Conservation (phyloP, 345 rosid genomes). For the Hypericum perforatum region DNA sequence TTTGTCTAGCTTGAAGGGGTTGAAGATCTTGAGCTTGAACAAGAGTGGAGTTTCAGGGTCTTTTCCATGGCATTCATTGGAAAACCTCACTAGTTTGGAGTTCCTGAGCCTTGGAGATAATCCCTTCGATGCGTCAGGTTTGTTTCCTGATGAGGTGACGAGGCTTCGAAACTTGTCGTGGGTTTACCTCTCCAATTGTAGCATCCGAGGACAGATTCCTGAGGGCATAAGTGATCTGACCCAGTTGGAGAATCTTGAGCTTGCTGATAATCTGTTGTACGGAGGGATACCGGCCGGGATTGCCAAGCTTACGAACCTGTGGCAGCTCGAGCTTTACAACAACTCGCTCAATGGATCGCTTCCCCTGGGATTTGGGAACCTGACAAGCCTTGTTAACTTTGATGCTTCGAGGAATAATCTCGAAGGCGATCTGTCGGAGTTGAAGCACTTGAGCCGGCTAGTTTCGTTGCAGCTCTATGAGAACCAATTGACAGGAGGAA, state of each 20-base stretch:
- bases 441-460: neutral
- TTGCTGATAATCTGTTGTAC: neutral
- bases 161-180: constrained; percentile 45
- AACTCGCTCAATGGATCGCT: neutral
- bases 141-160: constrained; percentile 48
- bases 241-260: constrained; percentile 48
- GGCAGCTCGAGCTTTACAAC: constrained; percentile 7
- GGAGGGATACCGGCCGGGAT: neutral
- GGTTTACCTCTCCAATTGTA: constrained; percentile 64
- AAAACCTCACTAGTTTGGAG: constrained; percentile 32
- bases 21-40: constrained; percentile 48
- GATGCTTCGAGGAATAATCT: neutral
- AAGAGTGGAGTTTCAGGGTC: constrained; percentile 50
- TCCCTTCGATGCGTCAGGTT: constrained; percentile 27
- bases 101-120: constrained; percentile 80
- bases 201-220: constrained; percentile 64
- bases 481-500: neutral
- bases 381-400: neutral
- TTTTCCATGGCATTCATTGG: constrained; percentile 9
- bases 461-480: neutral
- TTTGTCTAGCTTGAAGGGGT: constrained; percentile 29
- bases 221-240: constrained; percentile 46
- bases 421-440: neutral
- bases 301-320: neutral
- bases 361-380: neutral